Conservation (phyloP, 768 basidiomycete species). For the Tylopilus balloui region DNA sequence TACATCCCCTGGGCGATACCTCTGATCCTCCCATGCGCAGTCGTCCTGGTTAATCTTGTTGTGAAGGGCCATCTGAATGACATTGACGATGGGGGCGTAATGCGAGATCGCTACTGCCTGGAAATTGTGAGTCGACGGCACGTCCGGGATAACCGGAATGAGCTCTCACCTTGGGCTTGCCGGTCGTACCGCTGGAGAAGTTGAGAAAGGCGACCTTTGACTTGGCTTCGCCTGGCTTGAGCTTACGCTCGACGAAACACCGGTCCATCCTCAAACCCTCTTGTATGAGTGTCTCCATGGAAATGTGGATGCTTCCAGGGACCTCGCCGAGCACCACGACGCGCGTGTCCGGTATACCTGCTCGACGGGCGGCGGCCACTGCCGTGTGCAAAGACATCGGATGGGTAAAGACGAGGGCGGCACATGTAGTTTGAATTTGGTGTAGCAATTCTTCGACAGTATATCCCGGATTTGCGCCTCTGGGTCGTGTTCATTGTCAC, state of each 20-base stretch:
- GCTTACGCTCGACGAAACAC: conserved; percentile 42
- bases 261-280: conserved; percentile 32
- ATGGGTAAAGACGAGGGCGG: conserved; percentile 31
- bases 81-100: conserved; percentile 58
- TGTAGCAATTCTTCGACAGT: conserved; percentile 30
- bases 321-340: conserved; percentile 26
- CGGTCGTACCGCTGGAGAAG: conserved; percentile 76
- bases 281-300: conserved; percentile 49
- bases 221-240: conserved; percentile 55
- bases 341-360: conserved; percentile 29
- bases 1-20: conserved; percentile 52
- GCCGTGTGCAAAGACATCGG: conserved; percentile 27
- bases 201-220: conserved; percentile 61
- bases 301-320: conserved; percentile 14
- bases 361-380: conserved; percentile 27
- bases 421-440: conserved; percentile 27
- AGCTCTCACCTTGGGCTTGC: conserved; percentile 34
- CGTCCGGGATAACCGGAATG: background rate
- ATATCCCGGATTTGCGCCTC: conserved; percentile 35
- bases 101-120: conserved; percentile 69
- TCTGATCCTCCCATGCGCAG: conserved; percentile 36
- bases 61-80: conserved; percentile 55
- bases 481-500: conserved; percentile 4
- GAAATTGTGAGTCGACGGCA: background rate
- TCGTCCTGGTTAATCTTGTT: conserved; percentile 40